Percentiles rank a stretch among this genome's conserved stretches.
These are phyloP conservation scores for Lepidopterella palustris DNA, from an alignment of 495 filamentous ascomycete genomes.

Conservation along the genomic window DNA sequence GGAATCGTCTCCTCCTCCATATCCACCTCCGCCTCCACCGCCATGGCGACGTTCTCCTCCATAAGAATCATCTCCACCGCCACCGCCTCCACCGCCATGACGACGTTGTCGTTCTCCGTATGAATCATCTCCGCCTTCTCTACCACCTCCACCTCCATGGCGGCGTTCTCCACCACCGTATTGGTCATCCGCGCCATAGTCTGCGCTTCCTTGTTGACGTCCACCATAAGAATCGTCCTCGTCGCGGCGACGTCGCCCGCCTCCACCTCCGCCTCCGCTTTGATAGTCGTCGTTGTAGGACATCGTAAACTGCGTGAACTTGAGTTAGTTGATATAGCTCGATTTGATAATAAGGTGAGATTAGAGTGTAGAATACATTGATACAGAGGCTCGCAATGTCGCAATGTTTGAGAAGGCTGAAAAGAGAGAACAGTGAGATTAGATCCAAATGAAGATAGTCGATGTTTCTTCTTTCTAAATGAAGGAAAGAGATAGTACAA, in stretches of 20 bases:
- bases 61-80: constrained; percentile 13
- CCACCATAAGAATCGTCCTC: constrained; percentile 15
- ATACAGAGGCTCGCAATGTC: not conserved
- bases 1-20: constrained; percentile 1
- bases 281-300: constrained; percentile 22
- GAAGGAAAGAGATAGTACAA: too few relatives aligned
- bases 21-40: not conserved
- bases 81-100: constrained; percentile 7
- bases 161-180: constrained; percentile 1
- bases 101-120: not conserved
- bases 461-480: too few relatives aligned
- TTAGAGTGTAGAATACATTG: not conserved
- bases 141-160: not conserved
- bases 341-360: not conserved
- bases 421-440: too few relatives aligned
- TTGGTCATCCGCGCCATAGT: constrained; percentile 2
- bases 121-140: constrained; percentile 2
- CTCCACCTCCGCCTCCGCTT: constrained; percentile 13
- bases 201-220: constrained; percentile 14
- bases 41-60: constrained; percentile 14
- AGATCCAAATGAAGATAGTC: too few relatives aligned
- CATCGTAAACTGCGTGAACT: constrained; percentile 5
- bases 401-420: too few relatives aligned
- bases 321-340: not conserved
- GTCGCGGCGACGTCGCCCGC: constrained; percentile 11